Evolutionary conservation across 2,329 filamentous ascomycete species (phyloP).

Genomic region (Colletotrichum sp.): DNA sequence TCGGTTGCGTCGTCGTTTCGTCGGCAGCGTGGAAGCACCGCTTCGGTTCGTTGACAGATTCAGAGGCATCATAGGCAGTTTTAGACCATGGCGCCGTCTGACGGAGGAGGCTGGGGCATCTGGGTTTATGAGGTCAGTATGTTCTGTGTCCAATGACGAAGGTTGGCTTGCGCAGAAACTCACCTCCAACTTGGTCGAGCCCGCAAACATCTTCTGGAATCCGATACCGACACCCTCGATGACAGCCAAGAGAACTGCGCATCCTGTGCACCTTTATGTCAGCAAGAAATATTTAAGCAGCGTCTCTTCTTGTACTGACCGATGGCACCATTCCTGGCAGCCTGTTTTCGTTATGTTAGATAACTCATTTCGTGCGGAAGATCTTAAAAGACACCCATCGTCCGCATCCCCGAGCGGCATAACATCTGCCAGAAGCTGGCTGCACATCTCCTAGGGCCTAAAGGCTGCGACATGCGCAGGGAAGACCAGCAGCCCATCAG

Average conservation of each 20-base stretch:
- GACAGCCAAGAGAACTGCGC: constrained; percentile 90
- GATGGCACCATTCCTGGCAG: constrained; percentile 93
- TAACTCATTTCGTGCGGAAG: background rate
- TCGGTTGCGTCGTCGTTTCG: background rate
- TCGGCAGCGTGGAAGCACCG: background rate
- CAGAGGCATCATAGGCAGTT: background rate
- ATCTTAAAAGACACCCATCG: background rate
- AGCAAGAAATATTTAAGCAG: background rate
- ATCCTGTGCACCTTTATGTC: constrained; percentile 48
- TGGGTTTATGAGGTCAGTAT: constrained; percentile 4
- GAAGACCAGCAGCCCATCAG: background rate
- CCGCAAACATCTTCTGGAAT: constrained; percentile 92
- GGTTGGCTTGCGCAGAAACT: constrained; percentile 25
- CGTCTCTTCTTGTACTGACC: constrained; percentile 35
- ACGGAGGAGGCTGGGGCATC: constrained; percentile 36
- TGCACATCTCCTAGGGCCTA: background rate
- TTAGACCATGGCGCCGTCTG: constrained; percentile 35
- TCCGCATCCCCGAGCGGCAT: background rate
- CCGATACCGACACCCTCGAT: constrained; percentile 89
- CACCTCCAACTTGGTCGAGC: constrained; percentile 83
- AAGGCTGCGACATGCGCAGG: background rate
- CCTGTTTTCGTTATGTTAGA: constrained; percentile 32
- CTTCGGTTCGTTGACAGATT: background rate
- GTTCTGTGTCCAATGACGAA: accelerated
- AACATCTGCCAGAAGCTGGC: background rate